A percentile compares a stretch with the other conserved stretches of the same genome.
phyloP scores from a whole-genome alignment of 371 early-diverging fungal species.

The Lichtheimia hyalospora region DNA sequence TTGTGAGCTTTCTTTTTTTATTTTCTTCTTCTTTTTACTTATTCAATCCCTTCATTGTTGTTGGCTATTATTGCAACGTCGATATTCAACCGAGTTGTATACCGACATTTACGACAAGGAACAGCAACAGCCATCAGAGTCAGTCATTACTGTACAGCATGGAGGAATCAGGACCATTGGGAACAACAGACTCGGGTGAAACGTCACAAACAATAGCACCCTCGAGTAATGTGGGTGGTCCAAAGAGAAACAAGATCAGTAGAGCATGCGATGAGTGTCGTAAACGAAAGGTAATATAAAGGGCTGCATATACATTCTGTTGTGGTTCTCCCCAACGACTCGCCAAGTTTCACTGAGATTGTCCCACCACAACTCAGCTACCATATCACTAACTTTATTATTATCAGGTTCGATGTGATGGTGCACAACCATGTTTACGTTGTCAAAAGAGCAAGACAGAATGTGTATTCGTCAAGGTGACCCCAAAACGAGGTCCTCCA shows the following conservation, averaged over 20 bases:
- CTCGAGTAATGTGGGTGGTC: conserved; percentile 22
- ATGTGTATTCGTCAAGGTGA: conserved; percentile 43
- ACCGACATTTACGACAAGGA: not conserved
- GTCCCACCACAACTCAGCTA: conserved; percentile 10
- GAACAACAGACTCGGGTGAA: conserved; percentile 34
- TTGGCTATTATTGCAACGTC: not conserved
- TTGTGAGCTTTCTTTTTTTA: not conserved
- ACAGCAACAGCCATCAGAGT: not conserved
- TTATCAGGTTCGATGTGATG: conserved; percentile 49
- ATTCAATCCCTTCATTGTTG: not conserved
- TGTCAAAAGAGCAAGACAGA: conserved; percentile 38
- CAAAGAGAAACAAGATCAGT: conserved; percentile 44
- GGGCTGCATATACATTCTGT: conserved; percentile 15
- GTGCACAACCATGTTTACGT: conserved; percentile 45
- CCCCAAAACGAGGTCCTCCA: conserved; percentile 42
- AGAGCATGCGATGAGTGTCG: conserved; percentile 52
- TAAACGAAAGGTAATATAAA: conserved; percentile 39
- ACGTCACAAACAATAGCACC: conserved; percentile 11
- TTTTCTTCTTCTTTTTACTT: not conserved
- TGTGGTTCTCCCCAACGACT: conserved; percentile 19
- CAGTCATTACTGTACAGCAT: conserved; percentile 25
- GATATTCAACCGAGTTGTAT: not conserved
- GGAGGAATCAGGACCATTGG: conserved; percentile 31
- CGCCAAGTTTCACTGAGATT: conserved; percentile 40
- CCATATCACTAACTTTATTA: conserved; percentile 1